These are phyloP conservation scores for Neopestalotiopsis rosae DNA, from an alignment of 2,329 filamentous ascomycete species.

Conservation along the genomic window DNA sequence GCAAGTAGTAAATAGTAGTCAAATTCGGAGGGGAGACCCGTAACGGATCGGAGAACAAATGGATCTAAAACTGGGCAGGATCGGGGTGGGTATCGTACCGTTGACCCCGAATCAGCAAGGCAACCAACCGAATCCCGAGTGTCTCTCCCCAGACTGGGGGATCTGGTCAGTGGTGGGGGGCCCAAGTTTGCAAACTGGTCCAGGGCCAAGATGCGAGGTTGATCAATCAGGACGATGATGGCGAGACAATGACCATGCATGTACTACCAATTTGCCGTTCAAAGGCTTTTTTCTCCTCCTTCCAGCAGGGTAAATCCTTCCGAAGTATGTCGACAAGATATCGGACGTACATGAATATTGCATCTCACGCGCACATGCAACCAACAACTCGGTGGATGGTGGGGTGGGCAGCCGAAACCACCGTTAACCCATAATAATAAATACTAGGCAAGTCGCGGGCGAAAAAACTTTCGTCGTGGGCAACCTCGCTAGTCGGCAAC, in stretches of 20 bases:
- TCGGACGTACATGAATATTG: no score
- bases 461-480: background rate
- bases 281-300: background rate
- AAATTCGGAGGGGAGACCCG: no score
- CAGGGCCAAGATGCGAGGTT: background rate
- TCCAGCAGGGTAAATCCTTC: no score
- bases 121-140: background rate
- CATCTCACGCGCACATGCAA: background rate
- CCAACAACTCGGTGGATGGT: background rate
- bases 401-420: background rate
- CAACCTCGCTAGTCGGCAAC: background rate
- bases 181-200: background rate
- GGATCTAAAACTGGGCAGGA: no score
- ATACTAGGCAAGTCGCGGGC: background rate
- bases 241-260: constrained; percentile 1
- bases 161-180: background rate
- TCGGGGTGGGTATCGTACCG: no score
- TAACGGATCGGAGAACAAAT: no score
- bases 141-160: background rate
- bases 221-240: background rate
- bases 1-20: no score
- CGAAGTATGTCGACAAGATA: no score
- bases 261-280: background rate
- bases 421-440: background rate
- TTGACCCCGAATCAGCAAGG: no score